phyloP scores from a whole-genome alignment of 441 rosid species.

The Isatis lusitanica region DNA sequence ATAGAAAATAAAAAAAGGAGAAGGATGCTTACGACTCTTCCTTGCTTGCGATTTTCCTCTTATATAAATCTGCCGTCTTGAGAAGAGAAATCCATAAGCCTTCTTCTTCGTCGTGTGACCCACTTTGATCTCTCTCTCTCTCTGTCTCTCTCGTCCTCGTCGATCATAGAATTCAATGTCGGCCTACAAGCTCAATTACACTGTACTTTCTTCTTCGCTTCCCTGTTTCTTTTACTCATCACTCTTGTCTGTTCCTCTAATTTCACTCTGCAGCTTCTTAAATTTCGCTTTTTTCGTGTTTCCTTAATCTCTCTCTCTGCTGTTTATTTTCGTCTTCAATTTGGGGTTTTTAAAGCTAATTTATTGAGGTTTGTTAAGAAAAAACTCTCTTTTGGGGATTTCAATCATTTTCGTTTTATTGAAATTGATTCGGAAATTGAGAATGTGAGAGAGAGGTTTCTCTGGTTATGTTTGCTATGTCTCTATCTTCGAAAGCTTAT shows the following conservation, averaged over 20 bases:
- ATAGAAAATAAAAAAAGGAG: neutral
- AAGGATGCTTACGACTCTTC: slow-evolving; percentile 26
- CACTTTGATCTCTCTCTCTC: slow-evolving; percentile 15
- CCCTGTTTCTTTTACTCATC: neutral
- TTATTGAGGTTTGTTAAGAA: neutral
- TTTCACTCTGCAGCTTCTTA: no score
- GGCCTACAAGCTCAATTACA: slow-evolving; percentile 53
- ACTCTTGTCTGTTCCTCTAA: neutral
- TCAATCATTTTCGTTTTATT: slow-evolving; percentile 10
- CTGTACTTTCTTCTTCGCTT: slow-evolving; percentile 46
- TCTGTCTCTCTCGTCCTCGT: slow-evolving; percentile 19
- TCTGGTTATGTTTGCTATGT: neutral
- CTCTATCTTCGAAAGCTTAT: neutral
- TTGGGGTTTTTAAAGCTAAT: neutral
- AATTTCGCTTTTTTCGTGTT: neutral
- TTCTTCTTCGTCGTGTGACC: slow-evolving; percentile 10
- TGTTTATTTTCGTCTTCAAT: neutral
- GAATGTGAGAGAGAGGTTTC: neutral
- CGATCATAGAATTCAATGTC: slow-evolving; percentile 44
- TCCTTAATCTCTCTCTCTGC: neutral
- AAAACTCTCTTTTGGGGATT: neutral
- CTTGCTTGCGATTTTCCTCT: neutral
- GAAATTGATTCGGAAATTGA: neutral
- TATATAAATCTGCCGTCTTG: slow-evolving; percentile 28
- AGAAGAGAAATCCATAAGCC: neutral